These are phyloP conservation scores for Solanum pinnatisectum DNA, from an alignment of 257 asterid species.

Conservation along the genomic window DNA sequence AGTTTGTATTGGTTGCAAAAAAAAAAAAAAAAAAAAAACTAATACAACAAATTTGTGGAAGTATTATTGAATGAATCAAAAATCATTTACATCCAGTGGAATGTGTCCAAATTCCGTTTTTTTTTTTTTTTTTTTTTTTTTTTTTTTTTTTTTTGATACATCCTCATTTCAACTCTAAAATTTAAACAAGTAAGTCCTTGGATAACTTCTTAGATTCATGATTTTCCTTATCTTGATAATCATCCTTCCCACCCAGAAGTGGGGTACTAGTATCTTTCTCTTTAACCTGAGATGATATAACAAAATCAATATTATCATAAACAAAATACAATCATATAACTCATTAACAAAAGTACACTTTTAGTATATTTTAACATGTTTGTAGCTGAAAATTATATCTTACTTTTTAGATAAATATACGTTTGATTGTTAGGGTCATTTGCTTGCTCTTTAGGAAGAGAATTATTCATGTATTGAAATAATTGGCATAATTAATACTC, in stretches of 20 bases:
- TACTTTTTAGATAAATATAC: background rate
- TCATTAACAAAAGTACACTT: background rate
- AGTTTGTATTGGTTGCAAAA: background rate
- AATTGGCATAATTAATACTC: background rate
- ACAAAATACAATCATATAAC: background rate
- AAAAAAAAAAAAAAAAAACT: background rate
- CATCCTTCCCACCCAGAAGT: slow-evolving; percentile 26
- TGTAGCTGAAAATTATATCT: background rate
- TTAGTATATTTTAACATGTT: background rate
- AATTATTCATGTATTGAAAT: background rate
- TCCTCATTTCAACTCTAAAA: background rate
- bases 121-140: background rate
- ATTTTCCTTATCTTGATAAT: slow-evolving; percentile 44
- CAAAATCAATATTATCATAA: background rate
- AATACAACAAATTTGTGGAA: background rate
- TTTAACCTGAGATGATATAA: slow-evolving; percentile 34
- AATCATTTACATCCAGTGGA: background rate
- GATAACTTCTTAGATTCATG: background rate
- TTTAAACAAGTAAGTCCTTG: slow-evolving; percentile 27
- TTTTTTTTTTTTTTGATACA: background rate
- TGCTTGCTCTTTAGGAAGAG: background rate
- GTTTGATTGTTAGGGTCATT: background rate
- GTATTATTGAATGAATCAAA: background rate
- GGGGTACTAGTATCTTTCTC: slow-evolving; percentile 52
- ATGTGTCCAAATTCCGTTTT: background rate